Base-by-base conservation (phyloP, 192 early-diverging fungal genomes). In the Mortierella hygrophila region DNA sequence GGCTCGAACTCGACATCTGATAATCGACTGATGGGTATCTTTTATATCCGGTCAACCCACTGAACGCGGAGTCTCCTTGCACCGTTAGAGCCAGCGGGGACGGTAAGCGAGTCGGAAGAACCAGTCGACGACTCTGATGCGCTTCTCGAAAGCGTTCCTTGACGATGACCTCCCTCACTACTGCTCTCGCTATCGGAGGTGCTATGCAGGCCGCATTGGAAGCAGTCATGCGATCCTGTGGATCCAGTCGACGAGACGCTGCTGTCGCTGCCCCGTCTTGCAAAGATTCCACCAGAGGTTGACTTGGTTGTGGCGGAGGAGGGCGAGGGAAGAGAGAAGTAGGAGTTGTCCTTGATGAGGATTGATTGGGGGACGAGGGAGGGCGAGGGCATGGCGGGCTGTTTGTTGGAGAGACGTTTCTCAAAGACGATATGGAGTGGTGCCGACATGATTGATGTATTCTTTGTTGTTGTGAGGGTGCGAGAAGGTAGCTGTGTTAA, bases 391-490 rank as follows among this genome's bases (percentile, higher is more conserved):
- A 85, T 44, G 26, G 52, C 35, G 2, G 82, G 82, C 40, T 76
- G 55, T 60, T 71, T 75, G 38, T 70, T 68, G 49, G 82, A 85
- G 13, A 85, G 63, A 29, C 57, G 72, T 46, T 79, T 85, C 35
- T 85, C 82, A 54, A 79, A 85, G 55, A 85, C 82, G 29, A 75
- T 55, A 35, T 76, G 40, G 47, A 85, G 82, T 57, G 82, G 74
- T 37, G 74, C 29, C 13, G 72, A 35, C 72, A 80, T 80, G 26
- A 1, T 72, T 42, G 38, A 44, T 81, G 40, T 29, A 16, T 52
- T n/a, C n/a, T n/a, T 3, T 55, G 68, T 44, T 57, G 68, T 72
- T 69, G 73, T 72, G 74, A 46, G 29, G n/a, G n/a, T 65, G 29
- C 0, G 7, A 3, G n/a, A 23, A 6, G 29, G 7, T 15, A 15